A percentile compares a stretch with the other conserved stretches of the same genome.
Evolutionary conservation across 1,139 yeast genomes (phyloP).

Genomic region (Blastobotrys ciferrii): DNA sequence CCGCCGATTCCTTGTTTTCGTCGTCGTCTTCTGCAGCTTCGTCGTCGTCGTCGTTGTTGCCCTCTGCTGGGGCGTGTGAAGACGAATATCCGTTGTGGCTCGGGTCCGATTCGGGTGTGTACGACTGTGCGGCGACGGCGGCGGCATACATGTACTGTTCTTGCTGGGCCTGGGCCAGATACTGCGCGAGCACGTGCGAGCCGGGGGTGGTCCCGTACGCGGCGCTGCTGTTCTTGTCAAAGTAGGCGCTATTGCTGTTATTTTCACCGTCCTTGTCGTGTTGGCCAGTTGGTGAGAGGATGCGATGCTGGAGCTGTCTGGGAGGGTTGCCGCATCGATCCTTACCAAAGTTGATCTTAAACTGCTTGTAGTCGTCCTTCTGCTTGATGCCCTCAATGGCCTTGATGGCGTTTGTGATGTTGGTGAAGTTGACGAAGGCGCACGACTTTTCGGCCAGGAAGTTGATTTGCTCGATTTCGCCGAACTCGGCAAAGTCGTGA

Average conservation of each 20-base stretch:
- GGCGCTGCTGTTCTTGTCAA: slow-evolving; percentile 3
- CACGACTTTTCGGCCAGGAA: slow-evolving; percentile 79
- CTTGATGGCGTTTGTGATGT: slow-evolving; percentile 79
- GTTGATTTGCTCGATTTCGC: slow-evolving; percentile 93
- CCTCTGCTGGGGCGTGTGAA: background rate
- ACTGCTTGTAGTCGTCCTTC: slow-evolving; percentile 46
- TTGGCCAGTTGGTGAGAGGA: slow-evolving; percentile 8
- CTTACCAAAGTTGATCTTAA: slow-evolving; percentile 84
- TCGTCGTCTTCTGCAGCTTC: background rate
- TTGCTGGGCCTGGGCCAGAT: slow-evolving; percentile 67
- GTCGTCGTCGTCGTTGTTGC: background rate
- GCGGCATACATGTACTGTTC: slow-evolving; percentile 59
- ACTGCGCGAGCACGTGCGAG: slow-evolving; percentile 75
- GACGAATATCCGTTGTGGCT: slow-evolving; percentile 2
- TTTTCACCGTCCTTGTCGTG: slow-evolving; percentile 7
- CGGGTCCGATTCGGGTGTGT: background rate
- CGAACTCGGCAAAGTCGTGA: slow-evolving; percentile 73
- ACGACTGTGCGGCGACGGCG: slow-evolving; percentile 38
- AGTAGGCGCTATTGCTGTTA: too few relatives aligned
- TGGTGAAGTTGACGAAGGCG: slow-evolving; percentile 89
- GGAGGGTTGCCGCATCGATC: slow-evolving; percentile 92
- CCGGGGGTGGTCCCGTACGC: slow-evolving; percentile 41
- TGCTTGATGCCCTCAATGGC: slow-evolving; percentile 70
- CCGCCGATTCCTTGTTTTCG: background rate
- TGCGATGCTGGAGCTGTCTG: slow-evolving; percentile 23